Conservation (phyloP, 75 land plant species). For the Pinus tabuliformis region DNA sequence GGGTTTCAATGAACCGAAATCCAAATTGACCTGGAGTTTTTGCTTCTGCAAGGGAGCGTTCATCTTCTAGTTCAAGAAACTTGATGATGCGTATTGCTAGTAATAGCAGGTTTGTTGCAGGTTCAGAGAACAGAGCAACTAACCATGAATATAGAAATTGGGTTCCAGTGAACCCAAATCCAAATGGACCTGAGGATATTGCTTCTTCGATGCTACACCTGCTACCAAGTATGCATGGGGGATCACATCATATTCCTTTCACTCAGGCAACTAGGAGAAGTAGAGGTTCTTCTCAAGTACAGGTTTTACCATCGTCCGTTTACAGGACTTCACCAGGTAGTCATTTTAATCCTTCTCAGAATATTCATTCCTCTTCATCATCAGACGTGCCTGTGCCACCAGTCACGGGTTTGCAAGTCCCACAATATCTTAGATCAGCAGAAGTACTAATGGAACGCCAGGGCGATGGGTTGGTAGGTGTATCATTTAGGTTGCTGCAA, state of each 20-base stretch:
- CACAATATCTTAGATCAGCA: constrained; percentile 2
- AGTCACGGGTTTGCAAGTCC: neutral
- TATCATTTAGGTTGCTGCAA: constrained; percentile 1
- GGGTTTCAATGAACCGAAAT: neutral
- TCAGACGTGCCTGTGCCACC: neutral
- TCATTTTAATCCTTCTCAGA: neutral
- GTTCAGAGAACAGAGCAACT: neutral
- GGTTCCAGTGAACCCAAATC: neutral
- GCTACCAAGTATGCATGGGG: neutral
- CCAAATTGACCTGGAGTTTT: neutral
- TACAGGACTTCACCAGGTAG: neutral
- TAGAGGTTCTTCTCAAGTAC: neutral
- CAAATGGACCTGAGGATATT: neutral
- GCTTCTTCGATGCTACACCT: constrained; percentile 2
- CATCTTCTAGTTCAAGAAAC: neutral
- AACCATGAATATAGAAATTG: constrained; percentile 7
- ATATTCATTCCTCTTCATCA: constrained; percentile 3
- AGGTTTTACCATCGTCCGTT: neutral
- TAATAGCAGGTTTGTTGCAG: neutral
- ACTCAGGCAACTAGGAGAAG: neutral
- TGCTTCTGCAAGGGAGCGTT: neutral
- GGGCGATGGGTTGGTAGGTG: constrained; percentile 3
- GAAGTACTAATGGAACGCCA: neutral
- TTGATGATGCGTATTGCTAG: constrained; percentile 2
- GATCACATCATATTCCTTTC: neutral